Evolutionary conservation across 176 grass and related monocot species (phyloP).

Genomic region (Oryza nivara): DNA sequence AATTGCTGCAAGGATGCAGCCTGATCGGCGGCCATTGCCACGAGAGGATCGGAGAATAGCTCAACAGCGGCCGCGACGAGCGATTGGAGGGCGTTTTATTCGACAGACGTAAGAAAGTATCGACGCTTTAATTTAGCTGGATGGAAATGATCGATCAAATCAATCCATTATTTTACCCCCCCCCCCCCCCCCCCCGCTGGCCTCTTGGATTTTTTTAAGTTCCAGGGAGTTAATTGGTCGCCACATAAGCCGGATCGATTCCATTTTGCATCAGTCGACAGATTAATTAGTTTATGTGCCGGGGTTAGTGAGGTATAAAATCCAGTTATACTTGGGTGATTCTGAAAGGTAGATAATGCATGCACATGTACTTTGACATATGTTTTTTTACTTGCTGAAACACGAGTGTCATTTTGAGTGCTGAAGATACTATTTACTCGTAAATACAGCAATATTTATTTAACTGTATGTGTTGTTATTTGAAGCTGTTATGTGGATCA

Average conservation of each 20-base stretch:
- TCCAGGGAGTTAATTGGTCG: slow-evolving; percentile 17
- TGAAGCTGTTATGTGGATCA: neutral
- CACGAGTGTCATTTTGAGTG: neutral
- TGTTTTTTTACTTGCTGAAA: neutral
- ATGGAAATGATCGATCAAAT: neutral
- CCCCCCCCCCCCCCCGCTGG: too few species aligned
- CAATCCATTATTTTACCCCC: slow-evolving; percentile 15
- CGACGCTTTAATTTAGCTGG: slow-evolving; percentile 31
- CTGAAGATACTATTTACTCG: neutral
- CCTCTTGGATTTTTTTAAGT: slow-evolving; percentile 40
- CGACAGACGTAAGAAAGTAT: slow-evolving; percentile 51
- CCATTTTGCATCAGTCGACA: neutral
- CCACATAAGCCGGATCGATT: slow-evolving; percentile 49
- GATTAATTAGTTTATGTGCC: neutral
- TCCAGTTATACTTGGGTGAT: neutral
- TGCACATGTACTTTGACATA: neutral
- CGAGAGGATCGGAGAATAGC: slow-evolving; percentile 21
- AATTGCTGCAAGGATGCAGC: slow-evolving; percentile 20
- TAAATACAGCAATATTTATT: neutral
- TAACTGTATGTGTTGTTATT: neutral
- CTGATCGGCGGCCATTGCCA: neutral
- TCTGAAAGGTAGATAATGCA: neutral
- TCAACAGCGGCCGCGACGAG: slow-evolving; percentile 3
- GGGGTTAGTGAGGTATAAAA: neutral
- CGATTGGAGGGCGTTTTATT: slow-evolving; percentile 54